Evolutionary conservation across 495 filamentous ascomycete genomes (phyloP).

Genomic region (Tuber umbilicatum): DNA sequence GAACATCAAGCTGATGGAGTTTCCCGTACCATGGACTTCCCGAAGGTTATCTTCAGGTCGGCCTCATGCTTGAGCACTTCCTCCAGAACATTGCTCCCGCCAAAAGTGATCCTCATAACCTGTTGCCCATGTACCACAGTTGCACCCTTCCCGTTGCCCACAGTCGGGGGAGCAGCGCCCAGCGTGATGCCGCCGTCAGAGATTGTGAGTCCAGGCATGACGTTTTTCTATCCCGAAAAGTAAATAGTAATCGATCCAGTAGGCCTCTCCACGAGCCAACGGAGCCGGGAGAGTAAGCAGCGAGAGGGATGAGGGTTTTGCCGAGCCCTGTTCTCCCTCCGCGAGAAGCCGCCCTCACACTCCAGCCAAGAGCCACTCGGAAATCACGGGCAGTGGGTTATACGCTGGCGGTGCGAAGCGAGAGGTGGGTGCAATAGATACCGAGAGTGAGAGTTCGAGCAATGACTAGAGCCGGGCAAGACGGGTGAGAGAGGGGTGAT

Average conservation of each 20-base stretch:
- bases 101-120: conserved; percentile 55
- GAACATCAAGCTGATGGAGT: conserved; percentile 37
- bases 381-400: background rate
- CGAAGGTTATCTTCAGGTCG: conserved; percentile 47
- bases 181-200: conserved; percentile 27
- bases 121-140: conserved; percentile 42
- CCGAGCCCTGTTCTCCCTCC: conserved; percentile 24
- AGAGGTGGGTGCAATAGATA: background rate
- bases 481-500: background rate
- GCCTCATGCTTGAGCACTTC: conserved; percentile 49
- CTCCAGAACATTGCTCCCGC: conserved; percentile 50
- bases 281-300: background rate
- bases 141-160: conserved; percentile 18
- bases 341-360: conserved; percentile 24
- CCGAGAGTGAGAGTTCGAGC: background rate
- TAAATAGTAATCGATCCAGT: background rate
- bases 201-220: conserved; percentile 34
- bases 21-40: conserved; percentile 46
- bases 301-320: background rate
- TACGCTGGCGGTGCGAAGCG: background rate
- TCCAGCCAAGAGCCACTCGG: background rate
- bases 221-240: conserved; percentile 5
- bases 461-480: background rate
- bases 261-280: background rate
- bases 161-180: conserved; percentile 21